Evolutionary conservation across 2,329 filamentous ascomycete genomes (phyloP), one percentile per base, ranked within the genome.

Genomic region (Colletotrichum sp.): DNA sequence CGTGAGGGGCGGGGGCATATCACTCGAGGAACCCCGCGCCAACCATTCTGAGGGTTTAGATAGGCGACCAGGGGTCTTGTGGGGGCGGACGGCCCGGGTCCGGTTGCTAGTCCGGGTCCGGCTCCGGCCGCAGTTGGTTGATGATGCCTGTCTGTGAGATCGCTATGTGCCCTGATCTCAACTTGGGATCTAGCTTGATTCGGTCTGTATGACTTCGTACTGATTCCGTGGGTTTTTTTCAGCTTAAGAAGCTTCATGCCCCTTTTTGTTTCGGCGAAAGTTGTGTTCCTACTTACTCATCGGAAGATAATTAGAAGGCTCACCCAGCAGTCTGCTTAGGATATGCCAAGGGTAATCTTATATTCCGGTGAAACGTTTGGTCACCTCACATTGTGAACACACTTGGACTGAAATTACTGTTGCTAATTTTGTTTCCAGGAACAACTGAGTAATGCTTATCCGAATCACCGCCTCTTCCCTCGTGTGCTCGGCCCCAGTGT

Each of bases 111-210:
- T n/a, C 39, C 39, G 39, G 39, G 18, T n/a, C 39, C 39, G 39
- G 39, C 39, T 49, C 39, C 9, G 39, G 39, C 16, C 18, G 18
- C 16, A 49, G 39, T 12, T 49, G 39, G 18, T 49, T 49, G 8
- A 52, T 52, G 44, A 13, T 52, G 44, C 44, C n/a, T 52, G 12
- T 52, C n/a, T 4, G 10, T 24, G 44, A 52, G 44, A 21, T 52
- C n/a, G 44, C 44, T 21, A 8, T 49, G n/a, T 49, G 4, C 44
- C 6, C 44, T 21, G 10, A 21, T 49, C 10, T 21, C 10, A 7
- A 1, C 4, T 13, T 52, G 1, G 12, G 1, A 24, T 0, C 0
- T 24, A 52, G n/a, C n/a, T 13, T 52, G 4, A 12, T 13, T 12
- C 4, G 6, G 6, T 8, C 6, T 6, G 3, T 21, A 21, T 21